A percentile compares a stretch with the other conserved stretches of the same genome.
phyloP scores from a whole-genome alignment of 495 filamentous ascomycete species.

The Daldinia caldariorum region DNA sequence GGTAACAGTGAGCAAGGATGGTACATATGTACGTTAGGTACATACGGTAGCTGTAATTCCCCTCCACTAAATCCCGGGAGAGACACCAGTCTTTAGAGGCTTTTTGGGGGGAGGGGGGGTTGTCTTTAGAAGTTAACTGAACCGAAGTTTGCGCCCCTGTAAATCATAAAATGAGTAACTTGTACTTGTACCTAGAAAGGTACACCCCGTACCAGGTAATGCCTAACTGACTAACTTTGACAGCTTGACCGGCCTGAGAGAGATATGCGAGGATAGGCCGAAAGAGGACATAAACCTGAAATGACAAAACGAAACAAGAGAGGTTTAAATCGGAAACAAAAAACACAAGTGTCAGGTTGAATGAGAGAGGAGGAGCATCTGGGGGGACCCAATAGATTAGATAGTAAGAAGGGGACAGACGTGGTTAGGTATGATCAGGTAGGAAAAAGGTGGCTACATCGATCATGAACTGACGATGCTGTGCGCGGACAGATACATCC shows the following conservation, averaged over 20 bases:
- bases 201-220: neutral
- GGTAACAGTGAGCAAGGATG: constrained; percentile 39
- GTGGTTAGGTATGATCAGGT: constrained; percentile 40
- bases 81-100: constrained; percentile 33
- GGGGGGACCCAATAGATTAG: neutral
- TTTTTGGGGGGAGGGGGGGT: constrained; percentile 7
- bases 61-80: constrained; percentile 32
- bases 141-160: neutral
- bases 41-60: constrained; percentile 41
- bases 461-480: constrained; percentile 32
- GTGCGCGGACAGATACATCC: constrained; percentile 5
- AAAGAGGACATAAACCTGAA: constrained; percentile 6
- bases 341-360: neutral
- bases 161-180: constrained; percentile 24
- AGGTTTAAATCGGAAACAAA: neutral
- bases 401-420: constrained; percentile 4
- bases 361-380: neutral
- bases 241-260: neutral
- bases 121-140: constrained; percentile 10
- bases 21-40: constrained; percentile 8
- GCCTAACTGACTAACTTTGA: neutral
- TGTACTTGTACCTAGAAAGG: no score
- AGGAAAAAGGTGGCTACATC: constrained; percentile 29
- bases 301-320: neutral
- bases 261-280: neutral